Evolutionary conservation across 805 yeast species (phyloP), one percentile per base, ranked within the genome.

Genomic region (Sporopachydermia lactativora): DNA sequence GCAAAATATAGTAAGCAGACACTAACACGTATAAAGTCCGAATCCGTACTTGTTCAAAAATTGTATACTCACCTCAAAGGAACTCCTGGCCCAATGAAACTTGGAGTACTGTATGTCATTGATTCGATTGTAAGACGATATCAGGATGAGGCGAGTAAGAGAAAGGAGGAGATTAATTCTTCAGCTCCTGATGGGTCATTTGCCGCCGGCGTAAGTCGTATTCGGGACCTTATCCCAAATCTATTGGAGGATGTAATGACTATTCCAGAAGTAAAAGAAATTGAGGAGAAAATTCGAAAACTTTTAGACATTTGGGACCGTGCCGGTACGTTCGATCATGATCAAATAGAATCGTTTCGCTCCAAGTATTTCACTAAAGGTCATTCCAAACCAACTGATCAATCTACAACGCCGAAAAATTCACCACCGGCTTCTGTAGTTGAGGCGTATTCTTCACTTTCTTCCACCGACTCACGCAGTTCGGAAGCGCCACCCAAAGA

Each of bases 291-390:
- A 58, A 73, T 86, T 50, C 66, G 77, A 52, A 89, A 86, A 60
- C 68, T 92, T 49, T 71, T 92, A 48, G 95, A 84, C 47, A 88
- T 92, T 52, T 92, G 98, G 98, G 83, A 76, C 49, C 76, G 83
- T 47, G 80, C 86, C 31, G 75, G 74, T 36, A 81, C 95, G 13
- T 89, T 92, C 61, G 66, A 67, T 42, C 70, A 72, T 36, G 65
- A 67, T 35, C 61, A 68, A 19, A 63, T 92, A 42, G 59, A 67
- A 37, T 55, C 68, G 15, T 69, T 84, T 43, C 72, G 77, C 54
- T 58, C 65, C 8, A 77, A 71, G 52, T 72, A 72, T 56, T 81
- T 79, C 52, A 35, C 53, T 5, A 47, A 53, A 52, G 47, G 47
- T 17, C 50, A 52, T n/a, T n/a, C n/a, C n/a, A n/a, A n/a, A n/a